A percentile compares a stretch with the other conserved stretches of the same genome.
phyloP scores from a whole-genome alignment of 2,329 filamentous ascomycete genomes.

The Penicillium sp. region DNA sequence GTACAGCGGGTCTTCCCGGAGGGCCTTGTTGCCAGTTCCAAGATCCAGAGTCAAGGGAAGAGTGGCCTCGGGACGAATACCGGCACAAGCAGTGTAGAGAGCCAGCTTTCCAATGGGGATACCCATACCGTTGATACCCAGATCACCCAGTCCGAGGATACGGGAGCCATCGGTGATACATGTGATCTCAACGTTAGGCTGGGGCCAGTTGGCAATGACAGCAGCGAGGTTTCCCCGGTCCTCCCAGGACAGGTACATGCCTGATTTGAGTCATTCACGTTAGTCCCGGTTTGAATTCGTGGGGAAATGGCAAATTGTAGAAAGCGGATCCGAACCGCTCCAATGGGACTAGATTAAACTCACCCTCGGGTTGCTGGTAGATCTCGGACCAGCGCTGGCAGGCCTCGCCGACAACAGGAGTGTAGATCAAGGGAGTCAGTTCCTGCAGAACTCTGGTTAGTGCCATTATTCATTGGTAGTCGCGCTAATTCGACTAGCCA shows the following conservation, averaged over 20 bases:
- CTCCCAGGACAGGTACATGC: constrained; percentile 92
- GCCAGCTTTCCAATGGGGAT: constrained; percentile 97
- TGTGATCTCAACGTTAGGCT: constrained; percentile 87
- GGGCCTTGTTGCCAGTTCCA: constrained; percentile 65
- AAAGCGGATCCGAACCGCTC: background rate
- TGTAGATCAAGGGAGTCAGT: constrained; percentile 56
- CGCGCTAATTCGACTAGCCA: background rate
- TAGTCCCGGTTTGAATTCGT: constrained; percentile 33
- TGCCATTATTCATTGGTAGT: background rate
- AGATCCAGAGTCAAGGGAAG: constrained; percentile 67
- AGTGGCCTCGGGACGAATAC: constrained; percentile 78
- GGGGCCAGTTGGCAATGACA: constrained; percentile 92
- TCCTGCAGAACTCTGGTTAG: constrained; percentile 38
- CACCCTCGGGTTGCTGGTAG: constrained; percentile 89
- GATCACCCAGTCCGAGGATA: constrained; percentile 86
- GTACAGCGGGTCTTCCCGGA: constrained; percentile 82
- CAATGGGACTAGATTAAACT: constrained; percentile 19
- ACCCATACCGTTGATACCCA: constrained; percentile 96
- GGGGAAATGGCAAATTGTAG: background rate
- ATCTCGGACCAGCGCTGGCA: constrained; percentile 95
- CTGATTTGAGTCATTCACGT: constrained; percentile 32
- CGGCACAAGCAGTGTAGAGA: constrained; percentile 92
- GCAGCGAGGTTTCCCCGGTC: constrained; percentile 88
- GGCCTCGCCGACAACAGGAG: constrained; percentile 77
- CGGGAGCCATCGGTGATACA: constrained; percentile 96